A percentile compares a stretch with the other conserved stretches of the same genome.
These are phyloP conservation scores for Trebouxia gelatinosa DNA, from an alignment of 163 green algal species.

Conservation along the genomic window DNA sequence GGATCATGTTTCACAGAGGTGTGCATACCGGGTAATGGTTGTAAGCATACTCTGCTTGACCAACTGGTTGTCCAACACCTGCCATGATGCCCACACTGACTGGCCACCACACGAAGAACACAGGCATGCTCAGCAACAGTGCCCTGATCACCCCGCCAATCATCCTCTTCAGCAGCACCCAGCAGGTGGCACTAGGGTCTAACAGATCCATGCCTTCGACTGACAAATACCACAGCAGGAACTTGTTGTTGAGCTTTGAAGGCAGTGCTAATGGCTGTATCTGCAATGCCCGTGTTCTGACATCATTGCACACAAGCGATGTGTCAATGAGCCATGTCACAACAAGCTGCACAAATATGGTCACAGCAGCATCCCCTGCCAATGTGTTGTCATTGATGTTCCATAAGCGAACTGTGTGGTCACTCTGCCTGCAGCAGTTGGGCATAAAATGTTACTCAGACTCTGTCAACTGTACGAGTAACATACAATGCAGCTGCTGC, in stretches of 20 bases:
- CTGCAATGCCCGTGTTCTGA: not conserved
- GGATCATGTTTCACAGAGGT: not conserved
- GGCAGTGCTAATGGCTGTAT: not conserved
- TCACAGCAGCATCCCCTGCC: slow-evolving; percentile 17
- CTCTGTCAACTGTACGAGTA: no score
- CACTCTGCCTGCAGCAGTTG: slow-evolving; percentile 9
- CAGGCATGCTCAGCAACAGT: slow-evolving; percentile 10
- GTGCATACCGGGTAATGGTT: slow-evolving; percentile 27
- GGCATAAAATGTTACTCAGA: not conserved
- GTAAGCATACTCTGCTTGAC: slow-evolving; percentile 8
- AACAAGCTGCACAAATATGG: slow-evolving; percentile 24
- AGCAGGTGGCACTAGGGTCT: not conserved
- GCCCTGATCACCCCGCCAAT: not conserved
- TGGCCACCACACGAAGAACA: slow-evolving; percentile 26
- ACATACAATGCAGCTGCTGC: not conserved
- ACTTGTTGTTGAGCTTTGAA: not conserved
- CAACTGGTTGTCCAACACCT: slow-evolving; percentile 10
- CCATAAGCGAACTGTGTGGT: slow-evolving; percentile 1
- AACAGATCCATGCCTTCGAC: slow-evolving; percentile 23
- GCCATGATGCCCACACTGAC: slow-evolving; percentile 28
- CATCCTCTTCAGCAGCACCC: not conserved
- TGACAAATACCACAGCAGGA: slow-evolving; percentile 13
- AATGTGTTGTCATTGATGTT: slow-evolving; percentile 29
- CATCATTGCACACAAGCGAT: slow-evolving; percentile 17
- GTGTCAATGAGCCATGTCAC: slow-evolving; percentile 7